A percentile compares a stretch with the other conserved stretches of the same genome.
Conservation (phyloP, 2,329 filamentous ascomycete species). For the Trichoderma aggressivum region DNA sequence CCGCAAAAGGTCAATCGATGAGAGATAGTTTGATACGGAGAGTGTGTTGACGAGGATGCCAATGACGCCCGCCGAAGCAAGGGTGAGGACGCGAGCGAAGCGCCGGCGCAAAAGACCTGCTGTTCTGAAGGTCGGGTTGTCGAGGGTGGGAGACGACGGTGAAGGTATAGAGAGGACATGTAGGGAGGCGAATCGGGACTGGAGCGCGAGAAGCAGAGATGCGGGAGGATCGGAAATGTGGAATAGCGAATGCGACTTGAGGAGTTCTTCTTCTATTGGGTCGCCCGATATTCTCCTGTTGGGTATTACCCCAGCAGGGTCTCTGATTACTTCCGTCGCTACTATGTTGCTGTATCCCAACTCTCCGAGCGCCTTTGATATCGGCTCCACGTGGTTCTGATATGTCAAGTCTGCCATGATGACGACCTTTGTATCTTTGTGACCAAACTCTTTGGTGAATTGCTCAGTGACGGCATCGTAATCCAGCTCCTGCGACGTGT, state of each 20-base stretch:
- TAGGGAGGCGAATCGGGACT: constrained; percentile 74
- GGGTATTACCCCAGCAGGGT: constrained; percentile 77
- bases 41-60: constrained; percentile 96
- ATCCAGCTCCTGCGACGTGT: constrained; percentile 70
- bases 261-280: constrained; percentile 38
- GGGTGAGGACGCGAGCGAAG: constrained; percentile 79
- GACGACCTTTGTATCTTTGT: constrained; percentile 62
- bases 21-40: constrained; percentile 84
- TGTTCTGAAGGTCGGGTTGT: constrained; percentile 44
- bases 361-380: constrained; percentile 54
- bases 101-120: constrained; percentile 68
- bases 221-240: constrained; percentile 79
- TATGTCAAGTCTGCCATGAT: constrained; percentile 91
- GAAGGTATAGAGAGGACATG: constrained; percentile 71
- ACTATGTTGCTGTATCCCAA: constrained; percentile 69
- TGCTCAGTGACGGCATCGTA: constrained; percentile 52
- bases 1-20: constrained; percentile 72
- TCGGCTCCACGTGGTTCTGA: constrained; percentile 63
- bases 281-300: constrained; percentile 67
- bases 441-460: constrained; percentile 67
- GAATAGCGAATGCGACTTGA: constrained; percentile 73
- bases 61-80: constrained; percentile 78
- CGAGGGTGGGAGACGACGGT: constrained; percentile 47
- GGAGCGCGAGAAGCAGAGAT: constrained; percentile 80
- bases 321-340: constrained; percentile 68